Evolutionary conservation across 495 filamentous ascomycete species (phyloP).

Genomic region (Aspergillus diversus): DNA sequence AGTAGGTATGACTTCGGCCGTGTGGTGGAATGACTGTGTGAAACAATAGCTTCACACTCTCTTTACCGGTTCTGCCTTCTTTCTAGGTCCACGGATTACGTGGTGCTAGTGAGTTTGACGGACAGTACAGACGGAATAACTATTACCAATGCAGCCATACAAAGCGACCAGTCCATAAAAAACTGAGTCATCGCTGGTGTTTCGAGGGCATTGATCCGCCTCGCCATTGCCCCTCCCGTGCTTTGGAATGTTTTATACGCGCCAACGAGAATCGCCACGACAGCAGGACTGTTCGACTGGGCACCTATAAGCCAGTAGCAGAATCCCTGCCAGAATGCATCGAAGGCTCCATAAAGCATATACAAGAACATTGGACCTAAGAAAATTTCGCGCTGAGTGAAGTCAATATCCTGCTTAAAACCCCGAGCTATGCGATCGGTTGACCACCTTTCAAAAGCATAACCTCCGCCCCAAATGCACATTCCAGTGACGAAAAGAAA

Average conservation of each 20-base stretch:
- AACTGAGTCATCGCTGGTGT: constrained; percentile 58
- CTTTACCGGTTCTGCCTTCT: too few species aligned
- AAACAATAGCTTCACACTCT: too few species aligned
- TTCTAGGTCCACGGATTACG: too few species aligned
- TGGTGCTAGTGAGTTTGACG: too few species aligned
- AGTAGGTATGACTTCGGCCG: too few species aligned
- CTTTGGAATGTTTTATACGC: constrained; percentile 94
- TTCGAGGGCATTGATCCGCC: constrained; percentile 69
- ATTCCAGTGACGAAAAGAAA: constrained; percentile 51
- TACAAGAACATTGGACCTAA: constrained; percentile 56
- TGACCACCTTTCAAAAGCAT: constrained; percentile 49
- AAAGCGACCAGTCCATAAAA: constrained; percentile 60
- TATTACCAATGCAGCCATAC: too few species aligned
- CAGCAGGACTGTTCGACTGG: constrained; percentile 81
- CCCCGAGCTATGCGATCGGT: constrained; percentile 33
- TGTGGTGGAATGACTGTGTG: too few species aligned
- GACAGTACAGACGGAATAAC: too few species aligned
- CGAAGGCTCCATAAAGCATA: constrained; percentile 58
- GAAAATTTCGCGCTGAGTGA: constrained; percentile 35
- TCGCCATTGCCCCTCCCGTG: constrained; percentile 79
- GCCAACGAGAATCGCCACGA: constrained; percentile 86
- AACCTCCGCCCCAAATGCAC: constrained; percentile 58
- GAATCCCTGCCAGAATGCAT: constrained; percentile 66
- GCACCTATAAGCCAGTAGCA: constrained; percentile 91
- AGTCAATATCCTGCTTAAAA: constrained; percentile 46